A percentile compares a stretch with the other conserved stretches of the same genome.
These are phyloP conservation scores for Pyricularia sp. DNA, from an alignment of 2,329 filamentous ascomycete species.

Conservation along the genomic window DNA sequence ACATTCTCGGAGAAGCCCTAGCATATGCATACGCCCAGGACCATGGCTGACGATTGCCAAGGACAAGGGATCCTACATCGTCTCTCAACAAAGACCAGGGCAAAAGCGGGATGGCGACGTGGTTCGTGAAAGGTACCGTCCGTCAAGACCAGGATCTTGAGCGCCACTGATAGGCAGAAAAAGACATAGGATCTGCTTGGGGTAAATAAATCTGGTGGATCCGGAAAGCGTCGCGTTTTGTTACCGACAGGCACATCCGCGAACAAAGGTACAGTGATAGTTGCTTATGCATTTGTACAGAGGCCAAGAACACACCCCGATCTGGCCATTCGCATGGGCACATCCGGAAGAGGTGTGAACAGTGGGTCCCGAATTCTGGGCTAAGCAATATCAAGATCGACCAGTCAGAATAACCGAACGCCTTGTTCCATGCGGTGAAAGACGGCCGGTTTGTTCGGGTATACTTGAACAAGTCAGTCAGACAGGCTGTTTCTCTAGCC, in stretches of 20 bases:
- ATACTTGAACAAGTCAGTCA: not conserved
- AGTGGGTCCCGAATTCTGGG: not conserved
- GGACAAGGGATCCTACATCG: not conserved
- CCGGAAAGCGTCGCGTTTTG: not conserved
- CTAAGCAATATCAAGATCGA: not conserved
- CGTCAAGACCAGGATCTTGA: not conserved
- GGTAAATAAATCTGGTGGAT: not conserved
- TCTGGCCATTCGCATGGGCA: not conserved
- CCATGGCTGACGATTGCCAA: conserved; percentile 1
- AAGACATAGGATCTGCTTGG: not conserved
- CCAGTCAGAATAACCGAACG: not conserved
- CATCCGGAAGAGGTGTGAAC: not conserved
- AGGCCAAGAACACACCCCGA: not conserved
- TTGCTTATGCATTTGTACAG: not conserved
- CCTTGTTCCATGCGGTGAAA: not conserved
- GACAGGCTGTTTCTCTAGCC: not conserved
- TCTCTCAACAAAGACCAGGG: not conserved
- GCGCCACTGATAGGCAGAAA: not conserved
- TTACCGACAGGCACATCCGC: not conserved
- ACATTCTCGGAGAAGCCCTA: not conserved
- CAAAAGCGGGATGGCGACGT: not conserved
- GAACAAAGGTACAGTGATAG: not conserved
- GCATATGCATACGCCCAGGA: not conserved
- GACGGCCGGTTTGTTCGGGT: not conserved
- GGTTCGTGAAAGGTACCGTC: not conserved